phyloP scores from a whole-genome alignment of 495 filamentous ascomycete species.

The Margaritispora aquatica region DNA sequence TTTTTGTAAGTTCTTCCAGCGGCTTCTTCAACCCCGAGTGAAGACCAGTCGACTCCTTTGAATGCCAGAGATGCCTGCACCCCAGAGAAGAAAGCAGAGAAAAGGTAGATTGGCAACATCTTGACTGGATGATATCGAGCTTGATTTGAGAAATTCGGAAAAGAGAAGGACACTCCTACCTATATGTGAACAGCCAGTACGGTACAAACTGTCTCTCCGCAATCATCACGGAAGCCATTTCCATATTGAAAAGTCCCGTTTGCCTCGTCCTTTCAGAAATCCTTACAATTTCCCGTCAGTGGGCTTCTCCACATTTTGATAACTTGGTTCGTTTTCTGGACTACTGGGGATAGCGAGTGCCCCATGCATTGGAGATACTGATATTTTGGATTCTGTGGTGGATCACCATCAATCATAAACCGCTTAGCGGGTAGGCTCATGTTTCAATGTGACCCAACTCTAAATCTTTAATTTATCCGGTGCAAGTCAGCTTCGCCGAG shows the following conservation, averaged over 20 bases:
- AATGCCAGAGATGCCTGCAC: conserved; percentile 46
- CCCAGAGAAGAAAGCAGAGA: neutral
- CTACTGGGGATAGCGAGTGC: neutral
- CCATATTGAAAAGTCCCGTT: neutral
- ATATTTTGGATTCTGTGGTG: neutral
- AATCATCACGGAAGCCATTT: neutral
- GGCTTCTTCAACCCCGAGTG: conserved; percentile 57
- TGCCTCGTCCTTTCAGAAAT: neutral
- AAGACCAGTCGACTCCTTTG: conserved; percentile 70
- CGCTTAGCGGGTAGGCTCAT: neutral
- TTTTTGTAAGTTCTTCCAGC: conserved; percentile 52
- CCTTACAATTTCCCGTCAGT: neutral
- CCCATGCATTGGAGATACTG: neutral
- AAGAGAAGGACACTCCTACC: neutral
- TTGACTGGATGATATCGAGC: neutral
- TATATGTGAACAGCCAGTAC: neutral
- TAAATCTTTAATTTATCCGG: neutral
- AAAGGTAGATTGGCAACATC: conserved; percentile 3
- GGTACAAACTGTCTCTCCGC: neutral
- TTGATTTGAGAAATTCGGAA: too few relatives aligned
- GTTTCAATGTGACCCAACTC: neutral
- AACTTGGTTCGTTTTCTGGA: neutral
- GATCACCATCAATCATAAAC: neutral
- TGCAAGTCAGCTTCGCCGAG: neutral
- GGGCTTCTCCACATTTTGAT: neutral